These are phyloP conservation scores for Naganishia onofrii DNA, from an alignment of 768 basidiomycete genomes.

Conservation along the genomic window DNA sequence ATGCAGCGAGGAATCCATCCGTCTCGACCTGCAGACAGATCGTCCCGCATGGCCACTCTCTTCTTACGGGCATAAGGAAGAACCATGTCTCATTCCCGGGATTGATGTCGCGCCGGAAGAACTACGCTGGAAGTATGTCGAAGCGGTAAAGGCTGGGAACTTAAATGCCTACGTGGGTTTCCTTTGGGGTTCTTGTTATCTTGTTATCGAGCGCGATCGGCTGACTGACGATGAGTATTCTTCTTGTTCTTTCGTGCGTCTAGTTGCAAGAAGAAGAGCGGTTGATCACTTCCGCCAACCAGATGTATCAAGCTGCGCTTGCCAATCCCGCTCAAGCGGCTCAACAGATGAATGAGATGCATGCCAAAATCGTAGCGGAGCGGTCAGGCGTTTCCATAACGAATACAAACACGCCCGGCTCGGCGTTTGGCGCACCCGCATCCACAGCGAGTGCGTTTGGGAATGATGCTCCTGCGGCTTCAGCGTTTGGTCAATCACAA, in stretches of 20 bases:
- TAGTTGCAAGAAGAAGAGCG: slow-evolving; percentile 29
- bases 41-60: slow-evolving; percentile 77
- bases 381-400: neutral
- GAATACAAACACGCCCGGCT: slow-evolving; percentile 15
- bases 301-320: slow-evolving; percentile 17
- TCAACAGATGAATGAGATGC: slow-evolving; percentile 22
- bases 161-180: slow-evolving; percentile 67
- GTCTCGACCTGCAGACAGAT: slow-evolving; percentile 64
- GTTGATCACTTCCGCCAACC: slow-evolving; percentile 19
- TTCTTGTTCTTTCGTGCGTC: neutral
- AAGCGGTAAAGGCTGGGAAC: slow-evolving; percentile 61
- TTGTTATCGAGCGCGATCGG: neutral
- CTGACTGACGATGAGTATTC: neutral
- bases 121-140: slow-evolving; percentile 64
- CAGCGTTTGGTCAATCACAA: neutral
- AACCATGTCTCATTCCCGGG: slow-evolving; percentile 64
- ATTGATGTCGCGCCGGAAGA: slow-evolving; percentile 78
- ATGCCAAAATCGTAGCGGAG: neutral
- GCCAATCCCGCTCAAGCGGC: slow-evolving; percentile 17
- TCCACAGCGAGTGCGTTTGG: slow-evolving; percentile 19
- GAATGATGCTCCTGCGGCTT: neutral
- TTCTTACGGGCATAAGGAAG: slow-evolving; percentile 73
- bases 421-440: slow-evolving; percentile 20
- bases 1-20: slow-evolving; percentile 2
- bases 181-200: neutral